Base-by-base conservation (phyloP, 345 rosid species). In the Populus euphratica region DNA sequence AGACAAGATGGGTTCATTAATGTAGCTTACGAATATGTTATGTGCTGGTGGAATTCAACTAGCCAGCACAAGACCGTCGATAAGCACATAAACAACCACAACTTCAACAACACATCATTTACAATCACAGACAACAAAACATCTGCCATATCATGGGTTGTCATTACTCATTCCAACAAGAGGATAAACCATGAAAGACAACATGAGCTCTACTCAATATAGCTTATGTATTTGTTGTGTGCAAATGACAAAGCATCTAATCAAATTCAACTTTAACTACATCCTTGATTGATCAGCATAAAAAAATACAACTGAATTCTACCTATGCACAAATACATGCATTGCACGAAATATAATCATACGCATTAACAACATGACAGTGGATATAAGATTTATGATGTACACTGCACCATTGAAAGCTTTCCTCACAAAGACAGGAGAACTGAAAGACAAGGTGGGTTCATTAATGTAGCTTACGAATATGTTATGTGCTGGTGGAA, bases 21-120 rank as follows among this genome's bases (percentile, higher is more conserved):
- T 87, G 66, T 87, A 85, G 89, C 90, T 88, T 86, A 90, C 81
- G 90, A 82, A 69, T 68, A 81, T 81, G 89, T 86, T 89, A 79
- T 81, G 89, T 79, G 82, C 87, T 70, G 84, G 84, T 70, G 75
- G 41, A 11, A 7, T 29, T 64, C 1, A 62, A 75, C 80, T 80
- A 67, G 82, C 68, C 83, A 85, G 83, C 86, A 88, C 86, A 89
- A 83, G 88, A 87, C 87, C 86, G 84, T 68, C 76, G 44, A 59
- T 76, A 75, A 84, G 81, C 84, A 84, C 82, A 6, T 23, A 10
- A 11, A 38, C 1, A 38, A 39, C 43, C 43, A 39, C 16, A 16
- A 16, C 54, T 49, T 49, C 62, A 75, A 21, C 9, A 2, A 25
- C 23, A 17, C 16, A 35, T 23, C 61, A 73, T 12, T 3, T 41